Base-by-base conservation (phyloP, 345 rosid genomes). In the Microthlaspi erraticum region DNA sequence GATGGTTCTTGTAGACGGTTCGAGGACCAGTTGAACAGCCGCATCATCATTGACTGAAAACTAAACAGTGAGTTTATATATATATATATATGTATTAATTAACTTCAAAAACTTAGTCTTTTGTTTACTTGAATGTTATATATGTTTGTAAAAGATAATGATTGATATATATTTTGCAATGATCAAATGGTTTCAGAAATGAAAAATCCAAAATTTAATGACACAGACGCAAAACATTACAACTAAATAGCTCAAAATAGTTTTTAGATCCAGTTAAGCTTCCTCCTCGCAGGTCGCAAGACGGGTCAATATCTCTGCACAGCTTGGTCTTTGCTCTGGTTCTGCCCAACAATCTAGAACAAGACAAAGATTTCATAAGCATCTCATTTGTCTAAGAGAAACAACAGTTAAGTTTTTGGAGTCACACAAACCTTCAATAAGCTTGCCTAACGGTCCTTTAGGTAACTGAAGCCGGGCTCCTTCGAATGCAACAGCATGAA, bases 321-420 rank as follows among this genome's bases (percentile, higher is more conserved):
- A 89, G 79, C 80, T 84, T 2, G 99, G 97, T 63, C 97, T 74
- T 57, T 84, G 85, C 52, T 83, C 83, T 10, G 93, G 88, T 74
- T 88, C 93, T 38, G 80, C 85, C 97, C 96, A 94, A 68, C 97
- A 94, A 79, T 89, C 99, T 94, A 80, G 38, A 36, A 14, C 7
- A 57, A n/a, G 23, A 48, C 54, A 60, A 53, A 41, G 34, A 60
- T 46, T 23, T 17, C 23, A 26, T 75, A 50, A 68, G 56, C 19
- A 31, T 43, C 16, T 29, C 18, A 38, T 2, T 2, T 26, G 29
- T 29, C 2, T 29, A 3, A 26, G 10, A 51, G 36, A 52, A 26
- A 52, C 57, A 26, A 3, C 37, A n/a, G 5, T 29, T 52, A 52
- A 26, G 11, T 29, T 52, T 29, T 13, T 55, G 41, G 60, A 70